Conservation (phyloP, 1,284 basidiomycete species). For the Ceratobasidium papillatum region DNA sequence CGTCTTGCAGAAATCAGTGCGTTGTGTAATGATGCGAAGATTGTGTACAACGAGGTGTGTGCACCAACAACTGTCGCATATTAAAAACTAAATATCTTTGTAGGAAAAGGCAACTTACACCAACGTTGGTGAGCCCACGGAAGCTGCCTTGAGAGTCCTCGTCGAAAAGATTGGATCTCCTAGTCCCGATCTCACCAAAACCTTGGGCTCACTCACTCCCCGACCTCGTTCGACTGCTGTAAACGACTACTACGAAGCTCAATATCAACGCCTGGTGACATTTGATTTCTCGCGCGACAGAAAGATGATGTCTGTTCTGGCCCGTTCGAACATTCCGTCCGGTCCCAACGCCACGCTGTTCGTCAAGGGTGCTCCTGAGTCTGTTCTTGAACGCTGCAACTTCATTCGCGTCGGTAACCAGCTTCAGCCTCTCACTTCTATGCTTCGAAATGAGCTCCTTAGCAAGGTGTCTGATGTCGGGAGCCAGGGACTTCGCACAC, state of each 20-base stretch:
- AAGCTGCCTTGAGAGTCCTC: conserved; percentile 92
- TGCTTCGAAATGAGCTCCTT: conserved; percentile 47
- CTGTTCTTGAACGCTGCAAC: conserved; percentile 88
- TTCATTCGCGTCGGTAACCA: conserved; percentile 73
- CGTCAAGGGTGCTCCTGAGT: conserved; percentile 97
- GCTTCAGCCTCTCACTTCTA: conserved; percentile 20
- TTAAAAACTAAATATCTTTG: conserved; percentile 19
- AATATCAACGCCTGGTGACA: conserved; percentile 83
- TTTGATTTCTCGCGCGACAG: conserved; percentile 98
- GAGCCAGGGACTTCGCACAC: conserved; percentile 83
- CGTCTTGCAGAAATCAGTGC: conserved; percentile 88
- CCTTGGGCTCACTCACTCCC: conserved; percentile 66
- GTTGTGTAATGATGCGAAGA: conserved; percentile 92
- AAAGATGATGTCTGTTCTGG: conserved; percentile 98
- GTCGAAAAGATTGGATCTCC: conserved; percentile 80
- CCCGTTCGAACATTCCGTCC: conserved; percentile 56
- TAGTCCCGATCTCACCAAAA: conserved; percentile 56
- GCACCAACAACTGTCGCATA: conserved; percentile 1
- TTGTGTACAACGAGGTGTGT: conserved; percentile 82
- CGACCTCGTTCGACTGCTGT: conserved; percentile 79
- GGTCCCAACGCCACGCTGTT: conserved; percentile 66
- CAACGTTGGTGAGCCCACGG: conserved; percentile 96
- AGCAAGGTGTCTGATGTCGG: conserved; percentile 74
- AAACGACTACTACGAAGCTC: conserved; percentile 81
- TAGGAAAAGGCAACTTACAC: conserved; percentile 82